Percentiles rank a stretch among this genome's conserved stretches.
These are phyloP conservation scores for Starmerella bombi DNA, from an alignment of 805 yeast species.

Conservation along the genomic window DNA sequence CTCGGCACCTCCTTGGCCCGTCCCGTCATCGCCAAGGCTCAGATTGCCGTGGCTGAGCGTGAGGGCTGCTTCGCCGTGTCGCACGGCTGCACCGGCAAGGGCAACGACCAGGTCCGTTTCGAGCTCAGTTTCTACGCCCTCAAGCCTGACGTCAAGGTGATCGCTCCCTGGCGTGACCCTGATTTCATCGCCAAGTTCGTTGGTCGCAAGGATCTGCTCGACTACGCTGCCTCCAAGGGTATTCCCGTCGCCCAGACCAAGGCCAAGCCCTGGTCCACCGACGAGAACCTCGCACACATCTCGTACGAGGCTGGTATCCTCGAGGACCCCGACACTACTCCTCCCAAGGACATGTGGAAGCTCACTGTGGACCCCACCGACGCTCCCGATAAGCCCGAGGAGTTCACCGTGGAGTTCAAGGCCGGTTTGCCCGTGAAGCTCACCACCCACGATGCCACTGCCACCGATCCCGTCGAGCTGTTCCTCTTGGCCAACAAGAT, in stretches of 20 bases:
- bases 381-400: conserved; percentile 90
- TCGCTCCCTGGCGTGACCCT: conserved; percentile 99
- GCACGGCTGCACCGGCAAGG: conserved; percentile 99
- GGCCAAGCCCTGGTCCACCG: conserved; percentile 99
- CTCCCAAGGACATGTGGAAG: conserved; percentile 99
- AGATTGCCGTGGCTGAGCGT: conserved; percentile 88
- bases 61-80: conserved; percentile 98
- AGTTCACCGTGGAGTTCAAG: conserved; percentile 64
- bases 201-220: conserved; percentile 92
- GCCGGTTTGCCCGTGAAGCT: conserved; percentile 83
- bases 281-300: conserved; percentile 97
- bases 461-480: conserved; percentile 81
- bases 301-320: conserved; percentile 98
- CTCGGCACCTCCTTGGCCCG: conserved; percentile 97
- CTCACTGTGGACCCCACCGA: conserved; percentile 89
- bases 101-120: conserved; percentile 98
- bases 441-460: conserved; percentile 44
- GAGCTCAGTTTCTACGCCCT: conserved; percentile 94
- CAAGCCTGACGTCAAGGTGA: conserved; percentile 91
- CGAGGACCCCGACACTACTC: conserved; percentile 97
- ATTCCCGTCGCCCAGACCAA: conserved; percentile 95
- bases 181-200: conserved; percentile 88
- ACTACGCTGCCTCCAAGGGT: conserved; percentile 80
- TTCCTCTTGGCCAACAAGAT: conserved; percentile 85
- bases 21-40: conserved; percentile 98